These are phyloP conservation scores for Trichophyton mentagrophytes DNA, from an alignment of 2,329 filamentous ascomycete genomes.

Conservation along the genomic window DNA sequence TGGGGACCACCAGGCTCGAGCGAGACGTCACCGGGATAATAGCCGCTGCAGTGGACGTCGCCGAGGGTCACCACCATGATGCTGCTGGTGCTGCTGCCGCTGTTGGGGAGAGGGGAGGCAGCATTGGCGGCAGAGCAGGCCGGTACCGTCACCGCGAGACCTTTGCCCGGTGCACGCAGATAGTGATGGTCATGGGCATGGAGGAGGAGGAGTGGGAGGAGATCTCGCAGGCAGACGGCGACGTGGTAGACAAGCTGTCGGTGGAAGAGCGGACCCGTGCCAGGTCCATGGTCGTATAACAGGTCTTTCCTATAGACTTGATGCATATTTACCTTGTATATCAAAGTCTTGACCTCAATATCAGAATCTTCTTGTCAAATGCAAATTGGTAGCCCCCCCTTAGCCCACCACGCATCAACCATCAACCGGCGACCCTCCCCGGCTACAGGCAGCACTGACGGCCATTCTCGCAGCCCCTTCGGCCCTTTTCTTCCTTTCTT, in stretches of 20 bases:
- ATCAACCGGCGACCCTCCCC: no score
- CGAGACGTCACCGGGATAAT: slow-evolving; percentile 70
- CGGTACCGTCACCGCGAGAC: slow-evolving; percentile 66
- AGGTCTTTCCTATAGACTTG: no score
- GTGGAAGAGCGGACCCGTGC: slow-evolving; percentile 62
- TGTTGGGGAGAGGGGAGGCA: slow-evolving; percentile 16
- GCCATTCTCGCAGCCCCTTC: no score
- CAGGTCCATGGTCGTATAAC: slow-evolving; percentile 48
- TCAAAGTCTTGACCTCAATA: background rate
- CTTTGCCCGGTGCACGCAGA: slow-evolving; percentile 65
- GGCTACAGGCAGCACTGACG: no score
- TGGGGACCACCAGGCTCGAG: slow-evolving; percentile 72
- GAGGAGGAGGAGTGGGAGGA: slow-evolving; percentile 94
- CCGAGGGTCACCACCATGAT: slow-evolving; percentile 16
- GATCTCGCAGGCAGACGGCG: slow-evolving; percentile 40
- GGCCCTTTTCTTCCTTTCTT: no score
- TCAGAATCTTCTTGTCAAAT: background rate
- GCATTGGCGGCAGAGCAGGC: slow-evolving; percentile 43
- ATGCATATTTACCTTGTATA: background rate
- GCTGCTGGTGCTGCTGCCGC: background rate
- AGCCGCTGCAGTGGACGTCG: slow-evolving; percentile 30
- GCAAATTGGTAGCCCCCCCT: no score
- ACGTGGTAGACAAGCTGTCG: slow-evolving; percentile 51
- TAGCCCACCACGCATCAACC: no score
- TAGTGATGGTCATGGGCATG: slow-evolving; percentile 82